Conservation (phyloP, 331 rosid genomes). For the Rhamnella rubrinervis region DNA sequence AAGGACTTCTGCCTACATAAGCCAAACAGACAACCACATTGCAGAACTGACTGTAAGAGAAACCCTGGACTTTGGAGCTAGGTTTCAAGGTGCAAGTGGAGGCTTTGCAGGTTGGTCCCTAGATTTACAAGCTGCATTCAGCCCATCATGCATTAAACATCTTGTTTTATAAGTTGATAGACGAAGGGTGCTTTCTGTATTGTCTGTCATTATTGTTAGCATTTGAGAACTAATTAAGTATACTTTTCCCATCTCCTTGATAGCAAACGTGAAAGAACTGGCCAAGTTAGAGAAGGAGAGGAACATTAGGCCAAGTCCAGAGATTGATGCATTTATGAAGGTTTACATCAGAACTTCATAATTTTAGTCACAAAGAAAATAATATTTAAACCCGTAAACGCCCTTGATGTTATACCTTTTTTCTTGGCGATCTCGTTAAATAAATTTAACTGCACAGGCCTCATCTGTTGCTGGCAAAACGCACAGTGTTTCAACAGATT, state of each 20-base stretch:
- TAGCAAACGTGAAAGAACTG: slow-evolving; percentile 52
- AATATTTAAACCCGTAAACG: background rate
- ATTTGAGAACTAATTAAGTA: slow-evolving; percentile 3
- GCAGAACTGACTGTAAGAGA: slow-evolving; percentile 83
- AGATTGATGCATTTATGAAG: slow-evolving; percentile 90
- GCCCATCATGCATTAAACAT: background rate
- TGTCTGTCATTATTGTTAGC: background rate
- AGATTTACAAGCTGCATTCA: background rate
- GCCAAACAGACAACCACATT: slow-evolving; percentile 82
- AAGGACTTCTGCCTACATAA: slow-evolving; percentile 83
- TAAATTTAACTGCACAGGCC: slow-evolving; percentile 54
- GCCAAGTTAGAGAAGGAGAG: slow-evolving; percentile 50
- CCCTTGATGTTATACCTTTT: background rate
- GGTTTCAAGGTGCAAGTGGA: slow-evolving; percentile 83
- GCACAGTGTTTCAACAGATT: slow-evolving; percentile 78
- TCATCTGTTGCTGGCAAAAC: slow-evolving; percentile 68
- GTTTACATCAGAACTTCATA: slow-evolving; percentile 25
- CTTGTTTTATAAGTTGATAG: background rate
- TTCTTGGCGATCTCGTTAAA: background rate
- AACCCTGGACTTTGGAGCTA: slow-evolving; percentile 86
- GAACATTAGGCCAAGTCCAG: slow-evolving; percentile 68
- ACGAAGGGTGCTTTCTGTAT: too few relatives aligned
- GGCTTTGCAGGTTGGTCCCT: slow-evolving; percentile 56
- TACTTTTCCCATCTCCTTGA: background rate
- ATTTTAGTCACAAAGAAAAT: background rate